phyloP scores from a whole-genome alignment of 1,284 basidiomycete genomes.

The Cutaneotrichosporon sp. region DNA sequence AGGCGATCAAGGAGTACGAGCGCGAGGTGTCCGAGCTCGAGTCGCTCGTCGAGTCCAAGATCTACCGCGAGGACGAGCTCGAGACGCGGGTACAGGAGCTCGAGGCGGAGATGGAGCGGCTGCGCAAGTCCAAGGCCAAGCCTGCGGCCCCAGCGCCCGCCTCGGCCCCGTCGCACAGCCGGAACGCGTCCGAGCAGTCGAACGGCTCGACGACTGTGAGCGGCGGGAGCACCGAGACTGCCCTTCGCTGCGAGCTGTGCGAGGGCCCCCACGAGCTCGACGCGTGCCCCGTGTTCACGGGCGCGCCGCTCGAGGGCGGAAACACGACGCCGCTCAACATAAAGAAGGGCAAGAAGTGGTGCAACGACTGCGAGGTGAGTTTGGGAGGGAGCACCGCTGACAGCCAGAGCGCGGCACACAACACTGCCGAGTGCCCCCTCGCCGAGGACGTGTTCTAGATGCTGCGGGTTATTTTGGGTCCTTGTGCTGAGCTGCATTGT shows the following conservation, averaged over 20 bases:
- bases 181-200: slow-evolving; percentile 11
- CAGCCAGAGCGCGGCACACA: slow-evolving; percentile 44
- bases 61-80: slow-evolving; percentile 91
- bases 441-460: slow-evolving; percentile 37
- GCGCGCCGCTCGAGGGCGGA: slow-evolving; percentile 28
- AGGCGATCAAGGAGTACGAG: slow-evolving; percentile 62
- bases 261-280: slow-evolving; percentile 52
- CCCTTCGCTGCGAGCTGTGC: slow-evolving; percentile 46
- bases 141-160: neutral
- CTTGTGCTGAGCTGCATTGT: neutral
- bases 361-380: slow-evolving; percentile 53
- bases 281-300: slow-evolving; percentile 51
- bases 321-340: slow-evolving; percentile 24
- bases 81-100: slow-evolving; percentile 78
- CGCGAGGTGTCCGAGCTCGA: slow-evolving; percentile 90
- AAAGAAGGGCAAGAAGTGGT: slow-evolving; percentile 43
- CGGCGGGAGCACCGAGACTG: slow-evolving; percentile 5
- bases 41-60: slow-evolving; percentile 86
- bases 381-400: neutral
- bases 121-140: slow-evolving; percentile 1
- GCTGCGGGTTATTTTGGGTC: neutral
- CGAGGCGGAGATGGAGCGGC: slow-evolving; percentile 54
- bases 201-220: slow-evolving; percentile 7
- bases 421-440: slow-evolving; percentile 51
- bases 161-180: neutral